phyloP scores from a whole-genome alignment of 2,329 filamentous ascomycete genomes.

The Allantophomopsis cytisporea region DNA sequence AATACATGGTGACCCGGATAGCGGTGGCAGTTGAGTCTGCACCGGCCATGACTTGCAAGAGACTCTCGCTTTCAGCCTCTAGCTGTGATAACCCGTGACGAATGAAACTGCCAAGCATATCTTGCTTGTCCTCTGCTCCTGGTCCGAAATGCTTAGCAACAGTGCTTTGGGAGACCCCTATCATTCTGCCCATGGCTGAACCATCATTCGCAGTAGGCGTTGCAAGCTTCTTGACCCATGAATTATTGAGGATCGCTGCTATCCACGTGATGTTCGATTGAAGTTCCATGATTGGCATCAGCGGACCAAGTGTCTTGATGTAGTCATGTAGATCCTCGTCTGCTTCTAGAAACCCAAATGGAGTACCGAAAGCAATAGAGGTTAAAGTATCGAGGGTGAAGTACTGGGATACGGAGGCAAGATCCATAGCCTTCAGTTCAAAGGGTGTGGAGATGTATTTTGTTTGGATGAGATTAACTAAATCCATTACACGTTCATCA shows the following conservation, averaged over 20 bases:
- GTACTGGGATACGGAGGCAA: slow-evolving; percentile 34
- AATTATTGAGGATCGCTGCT: slow-evolving; percentile 24
- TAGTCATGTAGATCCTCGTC: slow-evolving; percentile 33
- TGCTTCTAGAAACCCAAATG: slow-evolving; percentile 31
- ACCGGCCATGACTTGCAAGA: slow-evolving; percentile 29
- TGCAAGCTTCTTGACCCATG: slow-evolving; percentile 19
- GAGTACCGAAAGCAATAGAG: slow-evolving; percentile 32
- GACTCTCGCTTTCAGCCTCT: slow-evolving; percentile 2
- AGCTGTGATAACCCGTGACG: slow-evolving; percentile 18
- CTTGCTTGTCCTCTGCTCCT: slow-evolving; percentile 25
- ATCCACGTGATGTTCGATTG: slow-evolving; percentile 28
- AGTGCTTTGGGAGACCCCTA: slow-evolving; percentile 32
- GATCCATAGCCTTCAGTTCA: slow-evolving; percentile 25
- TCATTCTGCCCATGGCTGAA: slow-evolving; percentile 22
- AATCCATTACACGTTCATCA: slow-evolving; percentile 22
- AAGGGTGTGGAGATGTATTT: slow-evolving; percentile 29
- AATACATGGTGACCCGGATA: slow-evolving; percentile 35
- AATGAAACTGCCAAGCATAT: slow-evolving; percentile 38
- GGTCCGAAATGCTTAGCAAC: slow-evolving; percentile 28
- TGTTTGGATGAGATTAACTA: slow-evolving; percentile 29
- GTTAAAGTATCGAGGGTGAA: slow-evolving; percentile 39
- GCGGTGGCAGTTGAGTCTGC: slow-evolving; percentile 42
- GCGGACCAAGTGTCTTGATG: slow-evolving; percentile 25
- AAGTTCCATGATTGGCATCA: slow-evolving; percentile 28
- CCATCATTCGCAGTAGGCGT: slow-evolving; percentile 24